A percentile compares a stretch with the other conserved stretches of the same genome.
Evolutionary conservation across 805 yeast species (phyloP).

Genomic region (Saccharomycopsis lassenensis): DNA sequence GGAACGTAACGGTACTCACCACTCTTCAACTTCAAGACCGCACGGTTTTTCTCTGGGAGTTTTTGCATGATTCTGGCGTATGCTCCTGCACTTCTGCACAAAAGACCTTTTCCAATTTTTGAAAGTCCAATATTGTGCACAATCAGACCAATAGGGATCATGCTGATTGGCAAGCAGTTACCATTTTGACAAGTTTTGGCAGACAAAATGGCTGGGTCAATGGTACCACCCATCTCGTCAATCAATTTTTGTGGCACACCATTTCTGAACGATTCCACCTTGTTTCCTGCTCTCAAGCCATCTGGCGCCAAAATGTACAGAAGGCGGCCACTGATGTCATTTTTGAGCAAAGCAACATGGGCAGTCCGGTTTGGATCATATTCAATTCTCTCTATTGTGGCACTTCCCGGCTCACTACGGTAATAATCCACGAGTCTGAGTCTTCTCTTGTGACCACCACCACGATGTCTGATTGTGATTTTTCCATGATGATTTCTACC

Average conservation of each 20-base stretch:
- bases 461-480: slow-evolving; percentile 88
- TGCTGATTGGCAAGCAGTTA: slow-evolving; percentile 81
- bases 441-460: slow-evolving; percentile 93
- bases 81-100: slow-evolving; percentile 91
- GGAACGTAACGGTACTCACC: slow-evolving; percentile 92
- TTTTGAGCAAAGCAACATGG: slow-evolving; percentile 79
- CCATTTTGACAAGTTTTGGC: slow-evolving; percentile 86
- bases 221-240: slow-evolving; percentile 78
- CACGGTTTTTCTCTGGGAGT: slow-evolving; percentile 55
- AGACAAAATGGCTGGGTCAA: slow-evolving; percentile 85
- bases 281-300: slow-evolving; percentile 88
- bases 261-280: slow-evolving; percentile 76
- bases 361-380: slow-evolving; percentile 92
- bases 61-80: slow-evolving; percentile 83
- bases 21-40: slow-evolving; percentile 70
- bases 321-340: slow-evolving; percentile 45
- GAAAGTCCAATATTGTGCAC: slow-evolving; percentile 80
- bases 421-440: slow-evolving; percentile 70
- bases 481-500: slow-evolving; percentile 88
- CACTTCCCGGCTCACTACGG: slow-evolving; percentile 58
- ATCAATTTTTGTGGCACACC: slow-evolving; percentile 74
- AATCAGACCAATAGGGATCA: slow-evolving; percentile 93
- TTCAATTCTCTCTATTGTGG: slow-evolving; percentile 78
- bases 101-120: slow-evolving; percentile 67
- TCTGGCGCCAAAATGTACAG: slow-evolving; percentile 85